Base-by-base conservation (phyloP, 768 basidiomycete species). In the Termitomyces sp. region DNA sequence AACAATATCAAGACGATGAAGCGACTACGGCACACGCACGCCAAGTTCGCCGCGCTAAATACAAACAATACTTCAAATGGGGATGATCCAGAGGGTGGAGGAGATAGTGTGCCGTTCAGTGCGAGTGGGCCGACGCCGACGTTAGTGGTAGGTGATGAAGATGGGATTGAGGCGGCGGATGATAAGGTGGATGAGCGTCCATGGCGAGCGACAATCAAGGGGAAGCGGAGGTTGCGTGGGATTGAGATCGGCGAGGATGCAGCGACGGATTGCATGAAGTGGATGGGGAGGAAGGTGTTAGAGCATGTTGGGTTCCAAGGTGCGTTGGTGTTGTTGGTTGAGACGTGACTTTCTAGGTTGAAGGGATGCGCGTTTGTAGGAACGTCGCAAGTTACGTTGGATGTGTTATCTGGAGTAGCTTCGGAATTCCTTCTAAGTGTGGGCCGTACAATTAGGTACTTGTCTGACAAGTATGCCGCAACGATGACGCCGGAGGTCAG, bases 291-390 rank as follows among this genome's bases (percentile, higher is more conserved):
- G 50, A 93, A 91, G 73, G 77, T 96, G 48, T 64, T 97, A 62
- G 93, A 96, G 61, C 95, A 97, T 74, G 78, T 80, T 45, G 94
- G 94, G 2, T 97, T 97, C 64, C 95, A 97, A 77, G 91, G 94
- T 89, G 53, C 53, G 84, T 70, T 54, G 15, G 40, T 31, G 22
- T n/a, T 35, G 41, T 35, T 43, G 20, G 15, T n/a, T 20, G 38
- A 40, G 15, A 47, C 3, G 31, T 29, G 52, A 16, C 20, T 44
- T 44, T 50, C 42, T 43, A 4, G 25, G n/a, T 12, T 46, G 35
- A n/a, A 54, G 22, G 39, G 23, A 23, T 48, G 33, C 38, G 52
- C 9, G n/a, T 10, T 47, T 55, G 44, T 50, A 89, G 93, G 92
- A 42, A 68, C 91, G 12, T 88, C 91, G n/a, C 78, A 82, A 61